Evolutionary conservation across 1,139 yeast species (phyloP).

Genomic region (Candida pseudocylindracea): DNA sequence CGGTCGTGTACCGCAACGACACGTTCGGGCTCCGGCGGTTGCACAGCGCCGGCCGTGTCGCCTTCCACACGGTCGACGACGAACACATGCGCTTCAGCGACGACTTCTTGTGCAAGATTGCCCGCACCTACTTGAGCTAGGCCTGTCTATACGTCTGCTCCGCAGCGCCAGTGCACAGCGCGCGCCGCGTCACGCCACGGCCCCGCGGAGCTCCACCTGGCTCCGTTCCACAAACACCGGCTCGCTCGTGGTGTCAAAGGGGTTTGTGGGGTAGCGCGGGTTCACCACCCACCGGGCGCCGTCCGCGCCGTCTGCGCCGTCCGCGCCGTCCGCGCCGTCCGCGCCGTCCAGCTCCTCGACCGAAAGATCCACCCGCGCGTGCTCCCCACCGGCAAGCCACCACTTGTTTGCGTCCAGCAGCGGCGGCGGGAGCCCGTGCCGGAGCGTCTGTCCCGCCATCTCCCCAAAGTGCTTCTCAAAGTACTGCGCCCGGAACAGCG

Average conservation of each 20-base stretch:
- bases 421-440: not conserved
- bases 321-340: too few species aligned
- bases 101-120: conserved; percentile 16
- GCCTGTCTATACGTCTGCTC: not conserved
- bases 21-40: conserved; percentile 35
- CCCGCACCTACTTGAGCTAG: conserved; percentile 10
- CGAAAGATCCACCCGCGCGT: not conserved
- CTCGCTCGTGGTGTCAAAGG: not conserved
- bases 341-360: not conserved
- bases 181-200: too few species aligned
- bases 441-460: not conserved
- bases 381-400: conserved; percentile 1
- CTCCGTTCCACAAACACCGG: not conserved
- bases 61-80: conserved; percentile 30
- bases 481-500: not conserved
- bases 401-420: conserved; percentile 1
- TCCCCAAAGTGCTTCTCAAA: not conserved
- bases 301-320: too few species aligned
- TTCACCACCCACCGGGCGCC: not conserved
- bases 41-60: conserved; percentile 17
- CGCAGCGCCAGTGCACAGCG: too few species aligned
- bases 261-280: not conserved
- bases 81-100: conserved; percentile 45
- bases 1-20: conserved; percentile 27
- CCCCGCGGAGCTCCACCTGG: too few species aligned